Evolutionary conservation across 2,329 filamentous ascomycete genomes (phyloP).

Genomic region (Microsporum audouinii): DNA sequence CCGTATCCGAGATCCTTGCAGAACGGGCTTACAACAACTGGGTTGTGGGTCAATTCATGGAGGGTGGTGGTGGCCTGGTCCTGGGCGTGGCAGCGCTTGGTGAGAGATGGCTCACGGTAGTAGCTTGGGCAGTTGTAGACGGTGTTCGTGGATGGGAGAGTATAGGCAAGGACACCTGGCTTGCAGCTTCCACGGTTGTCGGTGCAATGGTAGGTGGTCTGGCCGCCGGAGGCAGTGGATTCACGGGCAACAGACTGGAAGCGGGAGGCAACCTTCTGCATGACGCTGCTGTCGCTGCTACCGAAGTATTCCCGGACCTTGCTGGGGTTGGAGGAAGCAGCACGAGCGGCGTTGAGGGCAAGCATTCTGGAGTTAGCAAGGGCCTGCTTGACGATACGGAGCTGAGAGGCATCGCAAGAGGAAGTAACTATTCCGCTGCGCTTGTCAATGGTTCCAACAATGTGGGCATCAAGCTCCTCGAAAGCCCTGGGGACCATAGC

Average conservation of each 20-base stretch:
- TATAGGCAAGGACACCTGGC: slow-evolving; percentile 49
- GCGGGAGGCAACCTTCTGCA: slow-evolving; percentile 40
- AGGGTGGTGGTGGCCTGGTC: slow-evolving; percentile 55
- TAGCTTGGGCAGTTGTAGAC: slow-evolving; percentile 55
- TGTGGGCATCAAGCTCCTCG: slow-evolving; percentile 9
- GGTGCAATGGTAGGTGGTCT: slow-evolving; percentile 47
- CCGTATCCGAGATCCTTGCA: slow-evolving; percentile 50
- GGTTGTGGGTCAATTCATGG: slow-evolving; percentile 56
- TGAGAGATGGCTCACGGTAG: slow-evolving; percentile 36
- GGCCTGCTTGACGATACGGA: slow-evolving; percentile 39
- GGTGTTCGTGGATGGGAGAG: slow-evolving; percentile 42
- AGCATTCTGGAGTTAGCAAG: slow-evolving; percentile 42
- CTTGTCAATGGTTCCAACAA: not conserved
- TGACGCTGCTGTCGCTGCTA: slow-evolving; percentile 37
- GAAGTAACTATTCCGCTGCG: slow-evolving; percentile 25
- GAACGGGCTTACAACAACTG: slow-evolving; percentile 42
- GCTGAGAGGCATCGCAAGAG: slow-evolving; percentile 43
- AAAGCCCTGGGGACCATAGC: slow-evolving; percentile 40
- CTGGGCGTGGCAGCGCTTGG: slow-evolving; percentile 48
- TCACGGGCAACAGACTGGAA: slow-evolving; percentile 46
- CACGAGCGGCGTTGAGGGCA: slow-evolving; percentile 43
- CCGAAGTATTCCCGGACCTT: slow-evolving; percentile 55
- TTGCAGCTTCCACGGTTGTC: slow-evolving; percentile 46
- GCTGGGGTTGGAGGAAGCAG: slow-evolving; percentile 32
- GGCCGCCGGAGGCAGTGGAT: slow-evolving; percentile 41